phyloP scores from a whole-genome alignment of 2,329 filamentous ascomycete species.

The Talaromyces sp. region DNA sequence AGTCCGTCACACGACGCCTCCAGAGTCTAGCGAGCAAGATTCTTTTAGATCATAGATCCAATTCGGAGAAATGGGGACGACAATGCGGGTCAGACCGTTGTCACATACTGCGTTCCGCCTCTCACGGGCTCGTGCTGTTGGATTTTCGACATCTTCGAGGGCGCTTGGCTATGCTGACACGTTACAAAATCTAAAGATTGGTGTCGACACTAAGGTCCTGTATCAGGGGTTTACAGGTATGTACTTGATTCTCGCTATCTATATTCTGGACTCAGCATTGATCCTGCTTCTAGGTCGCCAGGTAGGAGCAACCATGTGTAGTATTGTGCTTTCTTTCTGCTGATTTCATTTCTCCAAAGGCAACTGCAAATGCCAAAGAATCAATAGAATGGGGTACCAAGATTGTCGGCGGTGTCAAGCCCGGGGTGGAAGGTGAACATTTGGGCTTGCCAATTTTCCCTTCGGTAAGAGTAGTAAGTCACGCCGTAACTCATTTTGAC shows the following conservation, averaged over 20 bases:
- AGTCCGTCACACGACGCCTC: neutral
- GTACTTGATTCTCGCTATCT: neutral
- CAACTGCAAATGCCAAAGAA: slow-evolving; percentile 72
- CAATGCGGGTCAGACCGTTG: neutral
- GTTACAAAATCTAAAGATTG: slow-evolving; percentile 63
- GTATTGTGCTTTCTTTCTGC: neutral
- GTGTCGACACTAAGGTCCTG: slow-evolving; percentile 62
- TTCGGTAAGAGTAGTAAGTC: slow-evolving; percentile 55
- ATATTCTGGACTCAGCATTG: neutral
- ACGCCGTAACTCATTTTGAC: neutral
- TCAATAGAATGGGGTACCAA: slow-evolving; percentile 75
- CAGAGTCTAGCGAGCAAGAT: neutral
- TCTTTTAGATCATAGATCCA: neutral
- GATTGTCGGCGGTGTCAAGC: slow-evolving; percentile 73
- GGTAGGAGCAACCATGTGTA: slow-evolving; percentile 22
- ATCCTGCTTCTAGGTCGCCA: slow-evolving; percentile 31
- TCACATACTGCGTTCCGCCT: slow-evolving; percentile 23
- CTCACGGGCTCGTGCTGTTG: slow-evolving; percentile 13
- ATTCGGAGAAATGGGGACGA: neutral
- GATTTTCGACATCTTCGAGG: slow-evolving; percentile 34
- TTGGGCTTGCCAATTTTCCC: slow-evolving; percentile 69
- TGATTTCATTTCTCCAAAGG: slow-evolving; percentile 41
- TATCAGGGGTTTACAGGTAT: slow-evolving; percentile 68
- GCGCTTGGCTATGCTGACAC: slow-evolving; percentile 54
- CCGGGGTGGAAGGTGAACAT: slow-evolving; percentile 66